Conservation (phyloP, 2,329 filamentous ascomycete species). For the Claviceps africana region DNA sequence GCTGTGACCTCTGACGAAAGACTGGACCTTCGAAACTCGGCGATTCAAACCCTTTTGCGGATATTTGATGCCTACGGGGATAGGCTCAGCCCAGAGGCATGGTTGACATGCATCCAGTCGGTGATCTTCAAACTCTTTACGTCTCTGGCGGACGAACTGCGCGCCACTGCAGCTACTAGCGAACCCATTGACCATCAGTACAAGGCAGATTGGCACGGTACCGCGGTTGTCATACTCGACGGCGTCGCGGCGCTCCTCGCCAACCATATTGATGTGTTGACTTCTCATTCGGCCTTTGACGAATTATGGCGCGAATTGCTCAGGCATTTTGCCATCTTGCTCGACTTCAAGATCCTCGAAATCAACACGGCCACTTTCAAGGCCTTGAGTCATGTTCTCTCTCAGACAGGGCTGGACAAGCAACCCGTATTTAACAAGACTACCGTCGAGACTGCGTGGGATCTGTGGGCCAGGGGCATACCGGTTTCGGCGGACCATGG, state of each 20-base stretch:
- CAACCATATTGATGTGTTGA: conserved; percentile 61
- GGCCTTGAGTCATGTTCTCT: conserved; percentile 50
- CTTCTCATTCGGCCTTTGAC: conserved; percentile 51
- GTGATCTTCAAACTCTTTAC: conserved; percentile 69
- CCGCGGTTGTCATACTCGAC: conserved; percentile 57
- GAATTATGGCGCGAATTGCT: conserved; percentile 65
- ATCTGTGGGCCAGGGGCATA: conserved; percentile 54
- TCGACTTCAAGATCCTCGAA: conserved; percentile 51
- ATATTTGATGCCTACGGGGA: conserved; percentile 89
- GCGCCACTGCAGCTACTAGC: conserved; percentile 21
- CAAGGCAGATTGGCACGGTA: conserved; percentile 54
- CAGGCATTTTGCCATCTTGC: conserved; percentile 48
- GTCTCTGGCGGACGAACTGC: conserved; percentile 48
- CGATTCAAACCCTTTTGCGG: conserved; percentile 77
- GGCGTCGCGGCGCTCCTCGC: conserved; percentile 61
- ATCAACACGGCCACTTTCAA: conserved; percentile 60
- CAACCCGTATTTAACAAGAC: conserved; percentile 31
- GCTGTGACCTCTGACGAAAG: conserved; percentile 57
- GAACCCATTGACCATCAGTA: conserved; percentile 27
- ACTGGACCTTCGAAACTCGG: conserved; percentile 68
- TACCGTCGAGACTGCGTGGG: conserved; percentile 51
- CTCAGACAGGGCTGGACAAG: conserved; percentile 28
- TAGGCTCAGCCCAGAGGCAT: conserved; percentile 61
- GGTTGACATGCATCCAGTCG: conserved; percentile 68
- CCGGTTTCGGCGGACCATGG: conserved; percentile 32